Conservation (phyloP, 306 rosid species). For the Castanospermum australe region DNA sequence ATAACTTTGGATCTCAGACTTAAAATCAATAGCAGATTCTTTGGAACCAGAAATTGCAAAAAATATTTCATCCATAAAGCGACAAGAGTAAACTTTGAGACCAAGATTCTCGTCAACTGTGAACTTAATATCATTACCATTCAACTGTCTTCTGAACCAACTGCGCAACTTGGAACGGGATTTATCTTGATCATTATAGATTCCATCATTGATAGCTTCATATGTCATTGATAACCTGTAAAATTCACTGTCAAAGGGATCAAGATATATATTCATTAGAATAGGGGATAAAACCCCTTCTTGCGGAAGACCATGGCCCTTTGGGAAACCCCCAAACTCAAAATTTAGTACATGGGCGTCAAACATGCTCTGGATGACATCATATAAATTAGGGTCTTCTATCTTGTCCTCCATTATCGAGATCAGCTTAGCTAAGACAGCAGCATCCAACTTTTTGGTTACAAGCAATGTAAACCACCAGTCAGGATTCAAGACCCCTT, state of each 20-base stretch:
- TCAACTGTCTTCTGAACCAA: conserved; percentile 79
- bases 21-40: conserved; percentile 62
- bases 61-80: conserved; percentile 86
- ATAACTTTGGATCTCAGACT: conserved; percentile 62
- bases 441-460: conserved; percentile 57
- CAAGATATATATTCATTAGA: conserved; percentile 84
- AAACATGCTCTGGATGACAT: conserved; percentile 56
- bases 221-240: conserved; percentile 81
- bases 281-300: conserved; percentile 87
- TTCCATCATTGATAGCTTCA: conserved; percentile 51
- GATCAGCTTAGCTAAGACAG: conserved; percentile 52
- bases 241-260: conserved; percentile 76
- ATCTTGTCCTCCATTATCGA: conserved; percentile 73
- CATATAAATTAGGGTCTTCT: conserved; percentile 59
- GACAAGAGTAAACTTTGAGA: conserved; percentile 60
- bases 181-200: conserved; percentile 30
- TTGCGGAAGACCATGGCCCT: conserved; percentile 94
- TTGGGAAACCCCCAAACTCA: conserved; percentile 87
- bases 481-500: conserved; percentile 57
- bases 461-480: conserved; percentile 86
- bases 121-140: conserved; percentile 39
- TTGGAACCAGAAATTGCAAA: conserved; percentile 71
- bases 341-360: conserved; percentile 71
- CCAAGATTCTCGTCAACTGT: conserved; percentile 29
- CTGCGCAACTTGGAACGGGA: conserved; percentile 62